Evolutionary conservation across 768 basidiomycete species (phyloP).

Genomic region (Tubosaeta sp.): DNA sequence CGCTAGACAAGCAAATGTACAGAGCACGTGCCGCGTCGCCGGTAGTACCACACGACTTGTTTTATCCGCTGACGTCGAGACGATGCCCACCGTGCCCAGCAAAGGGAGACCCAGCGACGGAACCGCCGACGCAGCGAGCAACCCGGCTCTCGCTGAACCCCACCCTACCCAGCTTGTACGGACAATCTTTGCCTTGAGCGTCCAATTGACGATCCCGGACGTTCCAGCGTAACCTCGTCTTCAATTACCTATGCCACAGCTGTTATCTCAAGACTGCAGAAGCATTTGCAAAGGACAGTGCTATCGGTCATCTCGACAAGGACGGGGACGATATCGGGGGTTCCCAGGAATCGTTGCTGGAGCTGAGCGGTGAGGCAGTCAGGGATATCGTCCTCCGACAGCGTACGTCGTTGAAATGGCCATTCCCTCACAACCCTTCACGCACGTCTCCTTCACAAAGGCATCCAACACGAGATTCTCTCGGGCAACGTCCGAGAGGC

Average conservation of each 20-base stretch:
- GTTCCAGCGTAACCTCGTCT: slow-evolving; percentile 58
- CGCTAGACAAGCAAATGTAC: neutral
- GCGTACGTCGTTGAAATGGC: slow-evolving; percentile 36
- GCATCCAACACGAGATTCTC: slow-evolving; percentile 65
- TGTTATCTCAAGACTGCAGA: slow-evolving; percentile 69
- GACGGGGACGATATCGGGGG: slow-evolving; percentile 61
- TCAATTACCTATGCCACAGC: slow-evolving; percentile 74
- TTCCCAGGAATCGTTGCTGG: slow-evolving; percentile 17
- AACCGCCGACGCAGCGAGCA: slow-evolving; percentile 8
- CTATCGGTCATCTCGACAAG: slow-evolving; percentile 57
- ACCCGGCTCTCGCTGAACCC: slow-evolving; percentile 27
- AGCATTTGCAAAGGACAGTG: slow-evolving; percentile 62
- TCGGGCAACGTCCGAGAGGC: slow-evolving; percentile 75
- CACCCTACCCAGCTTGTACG: slow-evolving; percentile 46
- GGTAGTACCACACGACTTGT: neutral
- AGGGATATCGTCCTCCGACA: slow-evolving; percentile 49
- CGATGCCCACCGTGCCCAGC: slow-evolving; percentile 16
- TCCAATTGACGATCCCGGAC: slow-evolving; percentile 3
- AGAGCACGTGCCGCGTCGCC: slow-evolving; percentile 14
- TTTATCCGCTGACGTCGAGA: slow-evolving; percentile 2
- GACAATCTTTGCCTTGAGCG: neutral
- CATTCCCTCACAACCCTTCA: neutral
- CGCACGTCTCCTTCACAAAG: slow-evolving; percentile 35
- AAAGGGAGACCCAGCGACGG: slow-evolving; percentile 17
- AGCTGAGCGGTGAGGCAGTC: slow-evolving; percentile 38